Conservation (phyloP, 495 filamentous ascomycete species). For the Pseudoneurospora amorphoporcata region DNA sequence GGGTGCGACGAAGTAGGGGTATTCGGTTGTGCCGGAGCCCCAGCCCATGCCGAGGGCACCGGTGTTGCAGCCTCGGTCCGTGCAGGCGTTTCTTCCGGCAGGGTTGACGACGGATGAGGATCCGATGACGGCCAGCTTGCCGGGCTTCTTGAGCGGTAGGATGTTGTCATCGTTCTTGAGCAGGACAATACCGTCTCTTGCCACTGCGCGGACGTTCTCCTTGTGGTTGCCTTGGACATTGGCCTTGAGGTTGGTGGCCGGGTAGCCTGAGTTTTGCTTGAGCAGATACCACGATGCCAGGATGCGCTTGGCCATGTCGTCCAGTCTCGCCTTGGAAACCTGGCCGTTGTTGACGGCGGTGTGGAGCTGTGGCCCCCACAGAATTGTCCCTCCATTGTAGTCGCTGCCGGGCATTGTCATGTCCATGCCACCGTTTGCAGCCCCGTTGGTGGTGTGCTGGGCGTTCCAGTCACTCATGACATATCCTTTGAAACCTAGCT, state of each 20-base stretch:
- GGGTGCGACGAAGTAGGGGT: slow-evolving; percentile 48
- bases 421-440: slow-evolving; percentile 41
- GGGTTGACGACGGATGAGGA: slow-evolving; percentile 62
- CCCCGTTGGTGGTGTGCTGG: slow-evolving; percentile 38
- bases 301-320: slow-evolving; percentile 48
- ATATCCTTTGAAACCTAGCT: slow-evolving; percentile 41
- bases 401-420: slow-evolving; percentile 49
- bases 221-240: slow-evolving; percentile 44
- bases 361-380: slow-evolving; percentile 39
- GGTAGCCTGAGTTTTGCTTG: slow-evolving; percentile 42
- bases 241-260: slow-evolving; percentile 38
- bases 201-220: slow-evolving; percentile 48
- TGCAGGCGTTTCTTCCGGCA: slow-evolving; percentile 40
- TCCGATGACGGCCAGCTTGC: slow-evolving; percentile 57
- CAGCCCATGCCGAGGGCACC: slow-evolving; percentile 53
- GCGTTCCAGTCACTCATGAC: slow-evolving; percentile 48
- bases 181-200: slow-evolving; percentile 59
- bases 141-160: slow-evolving; percentile 51
- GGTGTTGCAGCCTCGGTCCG: slow-evolving; percentile 49
- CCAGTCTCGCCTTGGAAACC: slow-evolving; percentile 33
- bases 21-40: slow-evolving; percentile 49
- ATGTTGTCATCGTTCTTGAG: slow-evolving; percentile 57
- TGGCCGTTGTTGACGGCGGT: slow-evolving; percentile 38
- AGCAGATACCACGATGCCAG: slow-evolving; percentile 45
- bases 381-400: slow-evolving; percentile 32